Evolutionary conservation across 2,329 filamentous ascomycete species (phyloP).

Genomic region (Biscogniauxia sp.): DNA sequence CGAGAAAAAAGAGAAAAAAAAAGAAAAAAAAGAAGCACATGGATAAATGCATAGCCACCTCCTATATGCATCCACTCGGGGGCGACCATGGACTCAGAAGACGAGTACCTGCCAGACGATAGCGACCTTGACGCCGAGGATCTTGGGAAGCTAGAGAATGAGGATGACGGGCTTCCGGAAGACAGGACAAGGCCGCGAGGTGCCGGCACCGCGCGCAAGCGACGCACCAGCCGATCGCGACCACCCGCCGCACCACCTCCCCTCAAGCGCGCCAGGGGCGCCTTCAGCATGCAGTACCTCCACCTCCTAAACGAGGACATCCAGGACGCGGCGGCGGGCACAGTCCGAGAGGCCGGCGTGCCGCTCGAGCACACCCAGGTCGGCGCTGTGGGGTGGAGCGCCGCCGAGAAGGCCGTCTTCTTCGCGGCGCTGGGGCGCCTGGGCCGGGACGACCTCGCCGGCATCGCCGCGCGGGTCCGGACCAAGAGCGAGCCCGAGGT

Average conservation of each 20-base stretch:
- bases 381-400: slow-evolving; percentile 68
- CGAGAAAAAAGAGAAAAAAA: not conserved
- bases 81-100: slow-evolving; percentile 16
- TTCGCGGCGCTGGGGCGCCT: slow-evolving; percentile 64
- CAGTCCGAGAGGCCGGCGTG: slow-evolving; percentile 30
- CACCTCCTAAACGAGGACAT: slow-evolving; percentile 57
- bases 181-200: not conserved
- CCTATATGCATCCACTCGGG: not conserved
- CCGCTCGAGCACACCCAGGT: slow-evolving; percentile 52
- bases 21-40: not conserved
- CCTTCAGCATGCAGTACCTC: slow-evolving; percentile 47
- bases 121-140: not conserved
- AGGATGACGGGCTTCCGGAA: not conserved
- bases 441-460: slow-evolving; percentile 59
- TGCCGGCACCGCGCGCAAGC: slow-evolving; percentile 5
- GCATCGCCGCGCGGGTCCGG: slow-evolving; percentile 60
- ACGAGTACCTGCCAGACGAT: slow-evolving; percentile 7
- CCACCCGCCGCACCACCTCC: slow-evolving; percentile 30
- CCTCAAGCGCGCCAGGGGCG: slow-evolving; percentile 45
- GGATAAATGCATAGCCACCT: slow-evolving; percentile 21
- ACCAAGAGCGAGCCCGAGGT: slow-evolving; percentile 77
- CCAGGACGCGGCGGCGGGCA: slow-evolving; percentile 45
- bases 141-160: not conserved
- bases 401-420: slow-evolving; percentile 67
- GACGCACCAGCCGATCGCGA: slow-evolving; percentile 20